Evolutionary conservation across 208 protist species (phyloP), one percentile per base, ranked within the genome.

Genomic region (Acanthamoeba comandoni): DNA sequence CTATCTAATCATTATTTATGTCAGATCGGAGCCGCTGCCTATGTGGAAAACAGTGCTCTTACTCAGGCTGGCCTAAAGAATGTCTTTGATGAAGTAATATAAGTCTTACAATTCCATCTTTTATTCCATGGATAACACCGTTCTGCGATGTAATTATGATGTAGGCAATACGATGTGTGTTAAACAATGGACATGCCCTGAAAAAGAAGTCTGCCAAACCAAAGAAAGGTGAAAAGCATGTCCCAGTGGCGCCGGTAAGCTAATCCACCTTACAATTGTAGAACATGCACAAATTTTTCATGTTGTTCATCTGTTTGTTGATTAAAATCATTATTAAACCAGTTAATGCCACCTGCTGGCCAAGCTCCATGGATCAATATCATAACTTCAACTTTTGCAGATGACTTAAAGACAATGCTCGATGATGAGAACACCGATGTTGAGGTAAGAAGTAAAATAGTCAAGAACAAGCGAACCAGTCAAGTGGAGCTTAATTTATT

Each of bases 1-100:
- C n/a, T n/a, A n/a, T n/a, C n/a, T n/a, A n/a, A n/a, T n/a, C n/a
- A n/a, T n/a, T n/a, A n/a, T n/a, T n/a, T n/a, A n/a, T n/a, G n/a
- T n/a, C n/a, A n/a, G n/a, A n/a, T n/a, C n/a, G n/a, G n/a, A n/a
- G n/a, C n/a, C n/a, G n/a, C n/a, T n/a, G n/a, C n/a, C n/a, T 92
- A 80, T n/a, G 19, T 35, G 64, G 84, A 26, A 85, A 84, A 48
- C 94, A 97, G 94, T 35, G 97, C 97, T 9, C 91, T 96, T 11
- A 98, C 95, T 15, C 96, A 98, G 84, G 86, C 96, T 7, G 94
- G 93, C 64, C 89, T 98, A 2, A 98, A 97, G 84, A 57, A 67
- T 9, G 73, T 67, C 29, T 84, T 84, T 35, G 73, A 84, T 55
- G 12, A 26, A 65, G 35, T n/a, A n/a, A n/a, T n/a, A n/a, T n/a